A percentile compares a stretch with the other conserved stretches of the same genome.
phyloP scores from a whole-genome alignment of 805 yeast species.

The Sungouiozyma ichnusensis region DNA sequence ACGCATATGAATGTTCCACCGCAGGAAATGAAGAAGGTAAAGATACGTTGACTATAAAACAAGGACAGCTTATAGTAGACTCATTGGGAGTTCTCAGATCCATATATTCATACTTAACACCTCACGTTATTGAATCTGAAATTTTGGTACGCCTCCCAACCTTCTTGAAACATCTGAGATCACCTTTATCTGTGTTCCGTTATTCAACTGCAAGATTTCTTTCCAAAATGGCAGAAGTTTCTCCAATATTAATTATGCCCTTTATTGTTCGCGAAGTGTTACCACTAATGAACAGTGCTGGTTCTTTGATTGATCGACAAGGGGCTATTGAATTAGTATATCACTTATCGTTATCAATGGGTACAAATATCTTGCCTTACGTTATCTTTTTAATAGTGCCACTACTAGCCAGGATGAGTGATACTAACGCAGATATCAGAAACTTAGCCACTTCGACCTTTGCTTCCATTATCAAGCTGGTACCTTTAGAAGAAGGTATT shows the following conservation, averaged over 20 bases:
- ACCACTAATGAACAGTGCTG: slow-evolving; percentile 73
- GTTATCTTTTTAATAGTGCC: slow-evolving; percentile 94
- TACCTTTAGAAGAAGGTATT: slow-evolving; percentile 94
- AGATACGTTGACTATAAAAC: slow-evolving; percentile 29
- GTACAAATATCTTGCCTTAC: slow-evolving; percentile 80
- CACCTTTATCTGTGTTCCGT: slow-evolving; percentile 72
- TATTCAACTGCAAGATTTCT: slow-evolving; percentile 85
- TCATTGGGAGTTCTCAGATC: slow-evolving; percentile 75
- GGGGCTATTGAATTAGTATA: slow-evolving; percentile 90
- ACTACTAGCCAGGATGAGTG: slow-evolving; percentile 95
- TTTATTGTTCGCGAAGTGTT: slow-evolving; percentile 65
- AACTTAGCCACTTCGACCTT: slow-evolving; percentile 88
- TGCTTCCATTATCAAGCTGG: slow-evolving; percentile 89
- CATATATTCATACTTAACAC: slow-evolving; percentile 50
- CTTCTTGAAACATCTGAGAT: slow-evolving; percentile 44
- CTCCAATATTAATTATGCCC: slow-evolving; percentile 65
- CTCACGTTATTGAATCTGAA: slow-evolving; percentile 35
- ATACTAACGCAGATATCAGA: slow-evolving; percentile 79
- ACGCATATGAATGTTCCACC: not conserved
- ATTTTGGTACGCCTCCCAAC: slow-evolving; percentile 45
- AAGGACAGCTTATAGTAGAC: slow-evolving; percentile 78
- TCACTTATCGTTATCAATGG: slow-evolving; percentile 80
- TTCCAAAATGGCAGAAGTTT: slow-evolving; percentile 62
- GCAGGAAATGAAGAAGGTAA: not conserved
- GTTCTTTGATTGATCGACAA: slow-evolving; percentile 62